Conservation (phyloP, 2,329 filamentous ascomycete genomes). For the Sporothrix curviconia region DNA sequence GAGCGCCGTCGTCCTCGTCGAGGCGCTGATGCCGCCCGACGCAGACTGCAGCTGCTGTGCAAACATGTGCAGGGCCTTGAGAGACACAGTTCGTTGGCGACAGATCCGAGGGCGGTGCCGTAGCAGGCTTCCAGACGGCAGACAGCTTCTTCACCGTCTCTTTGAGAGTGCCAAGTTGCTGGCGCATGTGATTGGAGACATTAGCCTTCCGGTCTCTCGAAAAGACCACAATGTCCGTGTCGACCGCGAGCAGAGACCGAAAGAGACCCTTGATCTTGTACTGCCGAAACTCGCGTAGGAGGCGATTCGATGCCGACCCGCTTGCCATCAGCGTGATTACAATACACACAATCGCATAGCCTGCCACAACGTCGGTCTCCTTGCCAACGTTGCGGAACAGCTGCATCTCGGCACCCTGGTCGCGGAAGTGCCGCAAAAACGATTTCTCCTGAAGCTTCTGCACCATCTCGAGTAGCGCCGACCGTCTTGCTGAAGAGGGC, state of each 20-base stretch:
- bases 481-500: constrained; percentile 47
- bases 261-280: constrained; percentile 52
- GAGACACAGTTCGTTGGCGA: constrained; percentile 57
- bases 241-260: constrained; percentile 44
- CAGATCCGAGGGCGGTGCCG: constrained; percentile 29
- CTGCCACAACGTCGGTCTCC: constrained; percentile 54
- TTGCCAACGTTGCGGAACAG: constrained; percentile 57
- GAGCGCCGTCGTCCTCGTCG: constrained; percentile 34
- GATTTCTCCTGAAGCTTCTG: constrained; percentile 54
- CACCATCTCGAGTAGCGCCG: constrained; percentile 53
- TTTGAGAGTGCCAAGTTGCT: constrained; percentile 49
- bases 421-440: constrained; percentile 64
- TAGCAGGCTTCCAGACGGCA: constrained; percentile 52
- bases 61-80: constrained; percentile 57
- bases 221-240: constrained; percentile 53
- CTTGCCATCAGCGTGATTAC: constrained; percentile 56
- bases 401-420: constrained; percentile 63
- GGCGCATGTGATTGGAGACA: constrained; percentile 59
- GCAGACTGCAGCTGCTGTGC: constrained; percentile 44
- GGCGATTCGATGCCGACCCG: constrained; percentile 49
- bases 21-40: constrained; percentile 31
- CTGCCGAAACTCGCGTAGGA: constrained; percentile 47
- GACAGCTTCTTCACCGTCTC: constrained; percentile 41
- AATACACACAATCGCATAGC: constrained; percentile 58
- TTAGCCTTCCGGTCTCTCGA: constrained; percentile 60